These are phyloP conservation scores for Elsinoe fawcettii DNA, from an alignment of 2,329 filamentous ascomycete genomes.

Conservation along the genomic window DNA sequence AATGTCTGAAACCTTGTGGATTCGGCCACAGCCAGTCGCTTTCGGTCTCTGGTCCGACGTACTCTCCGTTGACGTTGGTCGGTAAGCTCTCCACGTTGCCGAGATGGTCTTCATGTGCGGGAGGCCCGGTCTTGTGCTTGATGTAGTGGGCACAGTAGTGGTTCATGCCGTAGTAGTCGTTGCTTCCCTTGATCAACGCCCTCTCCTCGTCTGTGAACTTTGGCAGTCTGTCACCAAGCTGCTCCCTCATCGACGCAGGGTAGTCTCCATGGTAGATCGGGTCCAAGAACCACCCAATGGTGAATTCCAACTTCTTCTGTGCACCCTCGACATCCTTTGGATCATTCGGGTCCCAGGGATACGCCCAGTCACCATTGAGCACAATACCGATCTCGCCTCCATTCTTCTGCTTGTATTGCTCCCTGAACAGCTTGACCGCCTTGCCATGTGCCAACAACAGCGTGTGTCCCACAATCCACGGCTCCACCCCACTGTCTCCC, in stretches of 20 bases:
- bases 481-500: conserved; percentile 68
- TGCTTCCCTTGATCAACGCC: conserved; percentile 71
- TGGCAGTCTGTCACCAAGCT: conserved; percentile 71
- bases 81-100: conserved; percentile 69
- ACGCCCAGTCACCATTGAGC: conserved; percentile 68
- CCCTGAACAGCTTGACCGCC: conserved; percentile 73
- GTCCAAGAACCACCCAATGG: conserved; percentile 82
- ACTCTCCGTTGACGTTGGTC: conserved; percentile 29
- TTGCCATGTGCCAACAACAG: conserved; percentile 70
- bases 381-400: conserved; percentile 80
- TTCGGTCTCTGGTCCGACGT: conserved; percentile 70
- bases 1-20: conserved; percentile 66
- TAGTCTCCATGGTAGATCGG: conserved; percentile 80
- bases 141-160: conserved; percentile 88
- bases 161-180: conserved; percentile 82
- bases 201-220: conserved; percentile 64
- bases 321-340: conserved; percentile 67
- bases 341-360: conserved; percentile 74
- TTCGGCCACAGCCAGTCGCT: conserved; percentile 73
- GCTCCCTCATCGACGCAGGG: conserved; percentile 72
- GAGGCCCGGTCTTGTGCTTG: conserved; percentile 57
- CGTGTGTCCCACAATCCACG: conserved; percentile 76
- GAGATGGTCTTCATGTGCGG: conserved; percentile 58
- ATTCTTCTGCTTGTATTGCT: conserved; percentile 66
- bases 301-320: conserved; percentile 76